phyloP scores from a whole-genome alignment of 345 rosid species.

The Citrus hindsii region DNA sequence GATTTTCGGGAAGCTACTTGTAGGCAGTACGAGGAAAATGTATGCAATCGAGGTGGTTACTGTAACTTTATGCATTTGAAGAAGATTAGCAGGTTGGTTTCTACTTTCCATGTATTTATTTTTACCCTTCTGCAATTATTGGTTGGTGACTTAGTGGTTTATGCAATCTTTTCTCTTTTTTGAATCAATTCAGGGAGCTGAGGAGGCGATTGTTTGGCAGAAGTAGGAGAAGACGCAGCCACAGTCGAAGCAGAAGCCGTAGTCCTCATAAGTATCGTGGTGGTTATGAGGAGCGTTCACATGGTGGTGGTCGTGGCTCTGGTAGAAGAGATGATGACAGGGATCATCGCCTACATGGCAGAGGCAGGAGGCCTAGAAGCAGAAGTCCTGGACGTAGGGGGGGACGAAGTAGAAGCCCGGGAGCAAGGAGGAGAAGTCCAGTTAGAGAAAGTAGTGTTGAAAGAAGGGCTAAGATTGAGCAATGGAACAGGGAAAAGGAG shows the following conservation, averaged over 20 bases:
- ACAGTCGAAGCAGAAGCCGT: constrained; percentile 41
- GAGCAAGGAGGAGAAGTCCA: constrained; percentile 38
- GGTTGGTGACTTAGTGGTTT: background rate
- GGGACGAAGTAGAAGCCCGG: constrained; percentile 41
- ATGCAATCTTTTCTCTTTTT: background rate
- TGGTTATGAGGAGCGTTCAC: constrained; percentile 27
- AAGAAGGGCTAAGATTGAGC: constrained; percentile 55
- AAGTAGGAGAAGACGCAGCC: constrained; percentile 31
- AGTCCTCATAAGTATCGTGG: constrained; percentile 37
- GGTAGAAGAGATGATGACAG: constrained; percentile 43
- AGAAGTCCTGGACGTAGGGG: constrained; percentile 43
- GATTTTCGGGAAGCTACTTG: constrained; percentile 65
- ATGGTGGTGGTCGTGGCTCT: constrained; percentile 31
- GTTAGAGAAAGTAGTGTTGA: constrained; percentile 51
- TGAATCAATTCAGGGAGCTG: constrained; percentile 39
- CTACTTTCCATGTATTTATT: background rate
- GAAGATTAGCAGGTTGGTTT: constrained; percentile 43
- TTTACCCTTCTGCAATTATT: background rate
- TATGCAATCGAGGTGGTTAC: constrained; percentile 54
- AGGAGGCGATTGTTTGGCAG: constrained; percentile 43
- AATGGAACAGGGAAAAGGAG: constrained; percentile 63
- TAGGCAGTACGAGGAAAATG: constrained; percentile 59
- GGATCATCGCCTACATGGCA: constrained; percentile 29
- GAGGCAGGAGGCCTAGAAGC: constrained; percentile 46
- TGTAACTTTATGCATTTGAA: constrained; percentile 71